Base-by-base conservation (phyloP, 2,329 filamentous ascomycete species). In the Metarhizium sp. region DNA sequence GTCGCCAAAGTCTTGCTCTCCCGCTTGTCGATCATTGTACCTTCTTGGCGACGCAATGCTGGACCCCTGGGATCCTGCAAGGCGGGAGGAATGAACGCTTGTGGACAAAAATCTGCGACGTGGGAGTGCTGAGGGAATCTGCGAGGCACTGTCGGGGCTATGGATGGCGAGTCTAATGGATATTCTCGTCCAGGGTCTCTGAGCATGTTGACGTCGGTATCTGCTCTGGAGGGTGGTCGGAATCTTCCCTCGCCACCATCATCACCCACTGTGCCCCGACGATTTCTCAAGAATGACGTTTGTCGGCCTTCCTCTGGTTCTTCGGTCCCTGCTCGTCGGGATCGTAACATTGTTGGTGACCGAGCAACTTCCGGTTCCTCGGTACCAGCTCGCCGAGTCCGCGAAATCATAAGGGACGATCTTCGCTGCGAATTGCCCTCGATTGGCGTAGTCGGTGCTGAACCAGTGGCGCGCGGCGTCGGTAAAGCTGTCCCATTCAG, bases 171-270 rank as follows among this genome's bases (percentile, higher is more conserved):
- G 38, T 76, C 66, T 11, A 60, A 53, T 1, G 60, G 47, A 32
- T 63, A 63, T 46, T 71, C 67, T 30, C 64, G 63, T 14, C 63
- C 56, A n/a, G 59, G 56, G 42, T 57, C 55, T 46, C 67, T 61
- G 71, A 75, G 58, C 59, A 68, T 63, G 32, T 72, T 75, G 53
- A 78, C 73, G 57, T 86, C 83, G 0, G 81, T 85, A 40, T 73
- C 69, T 4, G 81, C 81, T 29, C 84, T 74, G 4, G 82, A 84
- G 1, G 81, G 80, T 2, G 78, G 74, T n/a, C 79, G 76, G 59
- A 79, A 75, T 36, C 74, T 71, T n/a, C 64, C 49, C 20, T 78
- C 76, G 1, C 80, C 77, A 11, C 78, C 76, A 2, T 80, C 73
- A 36, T 77, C 73, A 14, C 74, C 74, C 34, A 75, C 65, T 40